Percentiles rank a stretch among this genome's conserved stretches.
These are phyloP conservation scores for Microbotryum lychnidis-dioicae DNA, from an alignment of 1,284 basidiomycete genomes.

Conservation along the genomic window DNA sequence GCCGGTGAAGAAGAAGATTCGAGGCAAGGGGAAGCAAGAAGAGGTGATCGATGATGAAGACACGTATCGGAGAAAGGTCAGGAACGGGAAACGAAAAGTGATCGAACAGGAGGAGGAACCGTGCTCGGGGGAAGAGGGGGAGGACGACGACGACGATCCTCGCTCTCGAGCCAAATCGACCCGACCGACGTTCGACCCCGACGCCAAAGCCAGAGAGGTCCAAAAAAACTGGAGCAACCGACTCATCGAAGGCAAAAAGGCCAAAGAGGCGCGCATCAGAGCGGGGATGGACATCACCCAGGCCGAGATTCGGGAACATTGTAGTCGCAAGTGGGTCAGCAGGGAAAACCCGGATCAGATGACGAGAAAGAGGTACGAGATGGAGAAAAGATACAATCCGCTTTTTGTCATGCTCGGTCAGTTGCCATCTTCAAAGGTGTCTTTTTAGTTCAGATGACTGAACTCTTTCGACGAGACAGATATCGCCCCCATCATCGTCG, in stretches of 20 bases:
- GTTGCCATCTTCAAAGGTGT: not conserved
- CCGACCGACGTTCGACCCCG: slow-evolving; percentile 5
- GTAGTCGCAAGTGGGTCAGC: slow-evolving; percentile 17
- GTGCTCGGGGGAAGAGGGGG: not conserved
- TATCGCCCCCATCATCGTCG: not conserved
- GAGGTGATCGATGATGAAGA: not conserved
- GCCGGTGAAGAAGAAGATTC: not conserved
- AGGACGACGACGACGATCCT: not conserved
- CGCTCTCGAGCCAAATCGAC: not conserved
- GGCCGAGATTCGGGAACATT: slow-evolving; percentile 3
- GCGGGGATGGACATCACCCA: no score
- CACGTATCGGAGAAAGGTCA: not conserved
- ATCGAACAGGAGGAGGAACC: slow-evolving; percentile 4
- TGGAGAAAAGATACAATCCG: slow-evolving; percentile 22
- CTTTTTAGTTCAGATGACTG: slow-evolving; percentile 5
- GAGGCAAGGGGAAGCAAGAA: not conserved
- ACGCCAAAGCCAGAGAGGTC: slow-evolving; percentile 5
- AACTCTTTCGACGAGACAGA: not conserved
- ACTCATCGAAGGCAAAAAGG: not conserved
- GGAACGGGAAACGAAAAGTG: not conserved
- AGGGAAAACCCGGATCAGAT: slow-evolving; percentile 13
- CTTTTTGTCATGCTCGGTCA: slow-evolving; percentile 18
- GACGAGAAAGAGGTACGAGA: not conserved
- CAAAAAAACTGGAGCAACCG: not conserved
- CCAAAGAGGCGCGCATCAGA: not conserved